phyloP scores from a whole-genome alignment of 768 basidiomycete species.

The Lepiota brunneoincarnata region DNA sequence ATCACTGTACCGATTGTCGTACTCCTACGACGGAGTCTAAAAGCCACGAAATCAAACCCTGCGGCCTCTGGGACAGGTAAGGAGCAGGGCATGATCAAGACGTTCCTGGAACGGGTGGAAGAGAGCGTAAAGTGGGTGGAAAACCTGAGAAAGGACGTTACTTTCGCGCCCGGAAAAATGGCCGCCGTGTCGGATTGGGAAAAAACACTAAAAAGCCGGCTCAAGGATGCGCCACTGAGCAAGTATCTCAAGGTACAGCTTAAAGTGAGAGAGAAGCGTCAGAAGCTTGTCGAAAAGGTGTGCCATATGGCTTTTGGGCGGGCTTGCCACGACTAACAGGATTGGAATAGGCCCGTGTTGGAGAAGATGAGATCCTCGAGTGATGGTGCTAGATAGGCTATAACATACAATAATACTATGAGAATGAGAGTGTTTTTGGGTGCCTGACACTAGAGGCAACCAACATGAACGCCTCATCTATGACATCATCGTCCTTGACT shows the following conservation, averaged over 20 bases:
- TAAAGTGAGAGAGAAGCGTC: constrained; percentile 76
- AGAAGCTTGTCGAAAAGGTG: constrained; percentile 74
- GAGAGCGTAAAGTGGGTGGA: constrained; percentile 82
- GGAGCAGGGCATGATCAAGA: constrained; percentile 64
- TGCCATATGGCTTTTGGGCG: constrained; percentile 7
- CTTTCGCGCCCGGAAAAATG: constrained; percentile 73
- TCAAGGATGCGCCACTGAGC: constrained; percentile 74
- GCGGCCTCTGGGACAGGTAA: constrained; percentile 37
- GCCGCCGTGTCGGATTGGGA: constrained; percentile 76
- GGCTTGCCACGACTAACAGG: background rate
- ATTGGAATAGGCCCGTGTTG: constrained; percentile 57
- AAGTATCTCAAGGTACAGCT: constrained; percentile 79
- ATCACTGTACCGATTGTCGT: constrained; percentile 77
- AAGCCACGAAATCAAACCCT: constrained; percentile 45
- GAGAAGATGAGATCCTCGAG: constrained; percentile 69
- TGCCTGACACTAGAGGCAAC: no score
- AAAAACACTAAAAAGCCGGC: constrained; percentile 46
- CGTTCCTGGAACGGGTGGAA: constrained; percentile 83
- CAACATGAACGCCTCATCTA: no score
- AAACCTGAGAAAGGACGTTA: constrained; percentile 61
- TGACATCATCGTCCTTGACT: no score
- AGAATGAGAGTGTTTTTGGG: no score
- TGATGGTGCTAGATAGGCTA: constrained; percentile 23
- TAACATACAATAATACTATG: background rate
- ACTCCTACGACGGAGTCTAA: constrained; percentile 70